phyloP scores from a whole-genome alignment of 2,329 filamentous ascomycete genomes.

The Pseudogymnoascus sp. region DNA sequence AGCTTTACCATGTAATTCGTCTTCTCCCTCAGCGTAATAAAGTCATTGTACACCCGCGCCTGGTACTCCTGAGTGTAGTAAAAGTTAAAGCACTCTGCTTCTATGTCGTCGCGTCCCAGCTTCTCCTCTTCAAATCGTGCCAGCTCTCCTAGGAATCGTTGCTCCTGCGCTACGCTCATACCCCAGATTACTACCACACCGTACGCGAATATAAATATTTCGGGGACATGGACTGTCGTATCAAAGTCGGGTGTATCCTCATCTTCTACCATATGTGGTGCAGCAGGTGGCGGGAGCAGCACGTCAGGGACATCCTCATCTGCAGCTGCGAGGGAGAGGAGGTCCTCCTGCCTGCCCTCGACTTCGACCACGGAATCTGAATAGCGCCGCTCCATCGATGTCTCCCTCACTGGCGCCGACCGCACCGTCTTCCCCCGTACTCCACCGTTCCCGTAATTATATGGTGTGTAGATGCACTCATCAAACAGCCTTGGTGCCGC shows the following conservation, averaged over 20 bases:
- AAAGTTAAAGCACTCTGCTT: slow-evolving; percentile 98
- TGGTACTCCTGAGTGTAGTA: slow-evolving; percentile 99
- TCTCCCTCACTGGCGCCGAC: slow-evolving; percentile 25
- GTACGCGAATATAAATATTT: slow-evolving; percentile 95
- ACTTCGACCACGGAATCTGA: slow-evolving; percentile 67
- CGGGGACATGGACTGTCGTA: slow-evolving; percentile 79
- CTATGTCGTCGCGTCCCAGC: slow-evolving; percentile 76
- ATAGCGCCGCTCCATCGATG: slow-evolving; percentile 56
- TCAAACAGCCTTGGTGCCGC: slow-evolving; percentile 88
- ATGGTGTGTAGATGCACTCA: slow-evolving; percentile 95
- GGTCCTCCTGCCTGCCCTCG: slow-evolving; percentile 49
- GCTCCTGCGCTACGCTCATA: slow-evolving; percentile 85
- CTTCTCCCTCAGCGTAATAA: slow-evolving; percentile 89
- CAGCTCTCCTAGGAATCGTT: slow-evolving; percentile 85
- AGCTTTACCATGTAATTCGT: slow-evolving; percentile 97
- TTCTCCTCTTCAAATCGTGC: slow-evolving; percentile 91
- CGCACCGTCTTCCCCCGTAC: background rate
- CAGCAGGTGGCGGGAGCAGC: background rate
- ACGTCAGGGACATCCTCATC: slow-evolving; percentile 22
- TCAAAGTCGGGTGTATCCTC: slow-evolving; percentile 63
- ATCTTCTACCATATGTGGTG: slow-evolving; percentile 26
- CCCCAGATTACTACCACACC: slow-evolving; percentile 98
- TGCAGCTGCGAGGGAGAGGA: slow-evolving; percentile 47
- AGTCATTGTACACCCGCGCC: slow-evolving; percentile 98
- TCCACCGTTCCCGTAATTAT: slow-evolving; percentile 53